A percentile compares a stretch with the other conserved stretches of the same genome.
These are phyloP conservation scores for Phytophthora citrophthora DNA, from an alignment of 352 stramenopile genomes.

Conservation along the genomic window DNA sequence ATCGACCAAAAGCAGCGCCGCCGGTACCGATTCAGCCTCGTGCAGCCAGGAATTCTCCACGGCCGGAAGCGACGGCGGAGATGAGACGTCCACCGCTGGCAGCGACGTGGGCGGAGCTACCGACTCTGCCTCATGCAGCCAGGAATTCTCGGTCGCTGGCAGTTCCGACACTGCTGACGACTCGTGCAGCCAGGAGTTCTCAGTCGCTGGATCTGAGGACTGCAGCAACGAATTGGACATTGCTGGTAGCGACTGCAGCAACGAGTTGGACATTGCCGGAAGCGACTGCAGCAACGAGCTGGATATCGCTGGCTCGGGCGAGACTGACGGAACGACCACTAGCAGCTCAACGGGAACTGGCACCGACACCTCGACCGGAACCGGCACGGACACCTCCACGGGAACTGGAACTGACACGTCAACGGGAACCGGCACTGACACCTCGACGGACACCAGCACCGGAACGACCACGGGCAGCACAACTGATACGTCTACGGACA, in stretches of 20 bases:
- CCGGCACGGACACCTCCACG: background rate
- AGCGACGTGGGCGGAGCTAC: conserved; percentile 6
- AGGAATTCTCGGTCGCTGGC: conserved; percentile 31
- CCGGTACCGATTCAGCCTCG: conserved; percentile 27
- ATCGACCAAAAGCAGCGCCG: conserved; percentile 3
- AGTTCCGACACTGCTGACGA: conserved; percentile 23
- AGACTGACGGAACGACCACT: background rate
- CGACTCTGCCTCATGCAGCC: conserved; percentile 24
- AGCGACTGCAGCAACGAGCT: conserved; percentile 27
- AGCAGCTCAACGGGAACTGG: background rate
- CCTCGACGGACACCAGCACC: conserved; percentile 9
- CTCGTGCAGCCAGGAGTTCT: conserved; percentile 38
- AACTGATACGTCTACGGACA: conserved; percentile 7
- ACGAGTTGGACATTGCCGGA: conserved; percentile 33
- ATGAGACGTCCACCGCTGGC: background rate
- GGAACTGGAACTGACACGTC: conserved; percentile 1
- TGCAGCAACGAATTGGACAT: conserved; percentile 36
- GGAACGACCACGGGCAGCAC: background rate
- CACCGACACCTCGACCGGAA: background rate
- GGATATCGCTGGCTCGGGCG: conserved; percentile 26
- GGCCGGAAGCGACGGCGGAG: conserved; percentile 26
- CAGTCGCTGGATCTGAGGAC: conserved; percentile 21
- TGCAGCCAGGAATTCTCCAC: conserved; percentile 47
- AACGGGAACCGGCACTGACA: background rate
- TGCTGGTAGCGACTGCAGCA: conserved; percentile 27